A percentile compares a stretch with the other conserved stretches of the same genome.
phyloP scores from a whole-genome alignment of 2,329 filamentous ascomycete species.

The Trichoderma sp. region DNA sequence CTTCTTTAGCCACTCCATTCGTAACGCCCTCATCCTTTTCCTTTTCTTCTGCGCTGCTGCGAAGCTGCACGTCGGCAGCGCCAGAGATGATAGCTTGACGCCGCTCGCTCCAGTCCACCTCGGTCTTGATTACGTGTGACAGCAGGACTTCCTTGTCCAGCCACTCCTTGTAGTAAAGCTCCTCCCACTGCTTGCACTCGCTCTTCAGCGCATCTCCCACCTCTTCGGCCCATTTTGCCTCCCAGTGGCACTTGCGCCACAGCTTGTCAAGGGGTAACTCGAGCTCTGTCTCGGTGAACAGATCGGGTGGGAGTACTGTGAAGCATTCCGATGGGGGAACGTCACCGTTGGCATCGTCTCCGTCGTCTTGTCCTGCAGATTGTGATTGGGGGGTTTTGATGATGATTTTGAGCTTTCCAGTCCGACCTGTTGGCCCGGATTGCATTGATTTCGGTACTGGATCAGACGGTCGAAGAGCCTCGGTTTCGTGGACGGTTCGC shows the following conservation, averaged over 20 bases:
- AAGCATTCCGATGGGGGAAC: conserved; percentile 63
- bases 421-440: conserved; percentile 48
- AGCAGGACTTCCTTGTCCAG: conserved; percentile 77
- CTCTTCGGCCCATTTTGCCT: conserved; percentile 73
- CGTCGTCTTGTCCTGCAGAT: conserved; percentile 59
- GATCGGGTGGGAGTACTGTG: conserved; percentile 58
- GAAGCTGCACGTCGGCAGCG: conserved; percentile 50
- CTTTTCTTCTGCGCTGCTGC: conserved; percentile 40
- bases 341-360: conserved; percentile 60
- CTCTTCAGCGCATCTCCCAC: conserved; percentile 66
- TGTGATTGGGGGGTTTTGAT: conserved; percentile 65
- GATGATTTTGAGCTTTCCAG: conserved; percentile 64
- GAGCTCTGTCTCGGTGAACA: conserved; percentile 69
- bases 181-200: conserved; percentile 70
- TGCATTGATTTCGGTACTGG: conserved; percentile 73
- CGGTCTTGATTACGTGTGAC: conserved; percentile 70
- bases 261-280: conserved; percentile 62
- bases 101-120: conserved; percentile 67
- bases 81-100: conserved; percentile 59
- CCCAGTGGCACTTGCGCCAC: conserved; percentile 68
- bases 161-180: conserved; percentile 72
- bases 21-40: conserved; percentile 35
- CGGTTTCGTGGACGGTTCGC: conserved; percentile 97
- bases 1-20: conserved; percentile 33
- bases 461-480: conserved; percentile 81